phyloP scores from a whole-genome alignment of 352 stramenopile species.

The Phytopythium oedochilum region DNA sequence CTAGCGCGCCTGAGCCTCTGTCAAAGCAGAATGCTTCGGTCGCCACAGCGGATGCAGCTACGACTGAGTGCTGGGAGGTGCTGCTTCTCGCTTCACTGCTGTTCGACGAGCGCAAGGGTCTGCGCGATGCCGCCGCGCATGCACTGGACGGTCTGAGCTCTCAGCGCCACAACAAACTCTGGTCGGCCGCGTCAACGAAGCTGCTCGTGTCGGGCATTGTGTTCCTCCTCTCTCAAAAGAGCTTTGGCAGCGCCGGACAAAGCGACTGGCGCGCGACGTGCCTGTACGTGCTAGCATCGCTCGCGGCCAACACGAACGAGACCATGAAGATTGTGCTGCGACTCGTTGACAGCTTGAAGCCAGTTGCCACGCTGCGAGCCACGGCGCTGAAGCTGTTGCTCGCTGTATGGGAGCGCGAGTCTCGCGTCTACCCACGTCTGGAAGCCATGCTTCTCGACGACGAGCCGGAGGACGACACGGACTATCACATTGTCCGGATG shows the following conservation, averaged over 20 bases:
- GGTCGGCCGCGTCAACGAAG: constrained; percentile 26
- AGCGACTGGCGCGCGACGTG: constrained; percentile 13
- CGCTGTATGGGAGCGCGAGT: constrained; percentile 59
- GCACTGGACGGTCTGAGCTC: constrained; percentile 37
- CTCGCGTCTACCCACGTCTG: constrained; percentile 58
- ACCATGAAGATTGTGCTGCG: constrained; percentile 75
- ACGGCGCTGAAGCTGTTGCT: constrained; percentile 56
- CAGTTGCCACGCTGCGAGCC: constrained; percentile 18
- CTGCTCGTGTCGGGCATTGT: constrained; percentile 58
- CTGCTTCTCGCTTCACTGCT: constrained; percentile 34
- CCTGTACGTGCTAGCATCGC: constrained; percentile 41
- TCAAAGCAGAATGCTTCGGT: not conserved
- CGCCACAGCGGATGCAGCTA: not conserved
- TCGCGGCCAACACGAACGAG: constrained; percentile 50
- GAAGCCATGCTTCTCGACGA: constrained; percentile 45
- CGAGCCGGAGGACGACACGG: constrained; percentile 7
- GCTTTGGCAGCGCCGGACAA: not conserved
- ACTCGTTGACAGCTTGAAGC: constrained; percentile 57
- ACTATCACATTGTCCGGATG: constrained; percentile 40
- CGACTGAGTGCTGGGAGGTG: constrained; percentile 25
- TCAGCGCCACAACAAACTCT: constrained; percentile 20
- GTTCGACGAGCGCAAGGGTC: constrained; percentile 20
- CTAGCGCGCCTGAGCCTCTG: not conserved
- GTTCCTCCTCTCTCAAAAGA: constrained; percentile 44
- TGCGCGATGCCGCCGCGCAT: constrained; percentile 16